Evolutionary conservation across 768 basidiomycete genomes (phyloP), one percentile per base, ranked within the genome.

Genomic region (Pisolithus albus): DNA sequence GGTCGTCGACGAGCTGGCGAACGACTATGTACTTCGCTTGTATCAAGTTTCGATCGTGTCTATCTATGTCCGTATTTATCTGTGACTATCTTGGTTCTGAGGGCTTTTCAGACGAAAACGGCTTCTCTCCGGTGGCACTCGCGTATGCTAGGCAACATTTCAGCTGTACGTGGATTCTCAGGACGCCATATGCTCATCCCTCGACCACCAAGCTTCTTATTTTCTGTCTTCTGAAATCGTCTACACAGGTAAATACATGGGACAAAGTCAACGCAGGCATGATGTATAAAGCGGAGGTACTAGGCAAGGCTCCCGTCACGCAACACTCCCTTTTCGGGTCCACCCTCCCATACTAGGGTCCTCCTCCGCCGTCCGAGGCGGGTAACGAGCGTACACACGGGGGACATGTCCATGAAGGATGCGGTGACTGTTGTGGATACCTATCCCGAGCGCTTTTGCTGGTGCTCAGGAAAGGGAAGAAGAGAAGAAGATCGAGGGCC

Each of bases 121-220:
- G 93, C 94, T 0, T 93, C 93, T 0, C 75, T 98, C 0, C 79
- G 92, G 47, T 99, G 95, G 95, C 95, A 99, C 70, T 96, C 92
- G 0, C 95, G 95, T 1, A 98, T 99, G 95, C 80, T 99, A 7
- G 92, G 97, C 66, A 95, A 98, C 62, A 98, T 98, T 50, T 94
- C 92, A 1, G 92, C 86, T 0, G 92, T 70, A 54, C 39, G 75
- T 60, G 7, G 8, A 4, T 7, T 10, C 6, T 45, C 24, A 10
- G 49, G 42, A 11, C 40, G 46, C 50, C 44, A 47, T 47, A 38
- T n/a, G 3, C 34, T 34, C 34, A 15, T 4, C 13, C 11, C 13
- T 11, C 7, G 8, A 15, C 10, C 26, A 8, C 26, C 7, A 10
- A 1, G 10, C 30, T 9, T 46, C 24, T 51, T 15, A n/a, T n/a